These are phyloP conservation scores for Sporothrix sp. DNA, from an alignment of 2,329 filamentous ascomycete genomes.

Conservation along the genomic window DNA sequence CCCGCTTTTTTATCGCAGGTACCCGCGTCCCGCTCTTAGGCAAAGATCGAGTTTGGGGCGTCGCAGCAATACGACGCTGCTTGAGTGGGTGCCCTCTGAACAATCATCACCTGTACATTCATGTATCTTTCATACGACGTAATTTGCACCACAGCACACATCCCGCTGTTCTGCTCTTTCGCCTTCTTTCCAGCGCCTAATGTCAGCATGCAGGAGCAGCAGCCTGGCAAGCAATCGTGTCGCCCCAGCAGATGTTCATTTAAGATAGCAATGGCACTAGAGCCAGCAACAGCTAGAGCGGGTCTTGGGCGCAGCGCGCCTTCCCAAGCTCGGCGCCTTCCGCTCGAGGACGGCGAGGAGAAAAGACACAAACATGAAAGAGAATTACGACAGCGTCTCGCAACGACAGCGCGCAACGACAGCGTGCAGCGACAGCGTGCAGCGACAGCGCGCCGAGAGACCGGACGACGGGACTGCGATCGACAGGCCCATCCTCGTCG, in stretches of 20 bases:
- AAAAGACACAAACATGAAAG: background rate
- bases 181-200: background rate
- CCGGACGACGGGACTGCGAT: too few species aligned
- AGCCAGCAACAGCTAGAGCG: background rate
- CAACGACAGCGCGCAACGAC: too few species aligned
- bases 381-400: too few species aligned
- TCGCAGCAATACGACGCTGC: background rate
- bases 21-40: background rate
- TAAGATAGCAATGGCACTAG: conserved; percentile 12
- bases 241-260: conserved; percentile 10
- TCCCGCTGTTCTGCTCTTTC: background rate
- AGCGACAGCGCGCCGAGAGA: too few species aligned
- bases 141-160: background rate
- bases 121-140: background rate
- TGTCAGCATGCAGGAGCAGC: background rate
- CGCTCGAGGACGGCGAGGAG: background rate
- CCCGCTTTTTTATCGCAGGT: conserved; percentile 8
- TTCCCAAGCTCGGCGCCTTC: background rate
- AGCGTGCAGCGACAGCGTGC: too few species aligned
- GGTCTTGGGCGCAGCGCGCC: background rate
- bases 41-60: background rate
- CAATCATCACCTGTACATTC: background rate
- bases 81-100: background rate
- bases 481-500: too few species aligned
- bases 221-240: background rate